phyloP scores from a whole-genome alignment of 2,329 filamentous ascomycete genomes.

The Colletotrichum lentis region DNA sequence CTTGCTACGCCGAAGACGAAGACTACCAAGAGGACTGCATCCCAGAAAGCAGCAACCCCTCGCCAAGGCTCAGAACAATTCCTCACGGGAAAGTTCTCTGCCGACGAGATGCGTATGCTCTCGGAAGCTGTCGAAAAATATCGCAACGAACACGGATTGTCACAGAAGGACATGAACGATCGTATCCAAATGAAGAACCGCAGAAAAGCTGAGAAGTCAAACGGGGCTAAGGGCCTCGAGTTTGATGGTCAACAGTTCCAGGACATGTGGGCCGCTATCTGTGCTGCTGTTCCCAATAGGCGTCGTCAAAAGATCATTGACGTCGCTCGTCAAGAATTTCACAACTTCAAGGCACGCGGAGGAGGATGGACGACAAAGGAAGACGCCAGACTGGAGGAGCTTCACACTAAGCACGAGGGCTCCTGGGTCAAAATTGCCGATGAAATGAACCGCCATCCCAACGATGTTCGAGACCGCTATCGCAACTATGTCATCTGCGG shows the following conservation, averaged over 20 bases:
- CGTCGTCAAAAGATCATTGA: slow-evolving; percentile 63
- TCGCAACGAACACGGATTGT: slow-evolving; percentile 53
- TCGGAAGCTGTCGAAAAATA: slow-evolving; percentile 55
- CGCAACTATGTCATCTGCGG: slow-evolving; percentile 71
- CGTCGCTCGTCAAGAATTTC: slow-evolving; percentile 68
- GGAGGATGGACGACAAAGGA: slow-evolving; percentile 67
- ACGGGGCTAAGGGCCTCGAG: slow-evolving; percentile 45
- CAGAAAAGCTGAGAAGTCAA: slow-evolving; percentile 42
- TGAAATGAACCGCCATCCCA: slow-evolving; percentile 69
- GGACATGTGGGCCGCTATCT: slow-evolving; percentile 61
- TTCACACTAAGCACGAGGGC: slow-evolving; percentile 58
- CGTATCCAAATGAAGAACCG: slow-evolving; percentile 47
- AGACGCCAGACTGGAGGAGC: slow-evolving; percentile 60
- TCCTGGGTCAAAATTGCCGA: slow-evolving; percentile 70
- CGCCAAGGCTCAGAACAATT: neutral
- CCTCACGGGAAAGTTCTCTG: slow-evolving; percentile 52
- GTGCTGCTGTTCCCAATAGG: slow-evolving; percentile 58
- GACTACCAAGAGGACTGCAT: slow-evolving; percentile 1
- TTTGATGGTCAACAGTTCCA: slow-evolving; percentile 48
- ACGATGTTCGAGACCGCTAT: slow-evolving; percentile 75
- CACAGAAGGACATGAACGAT: slow-evolving; percentile 57
- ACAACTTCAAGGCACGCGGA: slow-evolving; percentile 68
- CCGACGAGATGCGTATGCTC: slow-evolving; percentile 54
- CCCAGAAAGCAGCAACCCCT: neutral
- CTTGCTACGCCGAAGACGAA: neutral